A percentile compares a stretch with the other conserved stretches of the same genome.
phyloP scores from a whole-genome alignment of 1,284 basidiomycete genomes.

The Sporisorium graminicola region DNA sequence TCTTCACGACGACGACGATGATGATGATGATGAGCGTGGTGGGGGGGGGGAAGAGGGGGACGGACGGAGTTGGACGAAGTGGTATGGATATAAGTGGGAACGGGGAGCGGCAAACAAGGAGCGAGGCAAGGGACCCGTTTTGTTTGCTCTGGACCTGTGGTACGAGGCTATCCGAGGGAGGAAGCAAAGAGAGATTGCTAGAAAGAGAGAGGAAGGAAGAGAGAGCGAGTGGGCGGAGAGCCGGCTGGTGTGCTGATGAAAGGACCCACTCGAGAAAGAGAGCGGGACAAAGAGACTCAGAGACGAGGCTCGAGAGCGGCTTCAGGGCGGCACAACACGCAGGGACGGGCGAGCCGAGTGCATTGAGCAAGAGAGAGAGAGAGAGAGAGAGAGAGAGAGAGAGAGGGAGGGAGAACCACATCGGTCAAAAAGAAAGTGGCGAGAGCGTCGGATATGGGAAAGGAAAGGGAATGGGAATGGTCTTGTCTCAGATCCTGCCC shows the following conservation, averaged over 20 bases:
- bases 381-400: too few species aligned
- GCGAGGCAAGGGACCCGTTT: neutral
- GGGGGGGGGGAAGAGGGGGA: neutral
- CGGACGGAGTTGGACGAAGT: neutral
- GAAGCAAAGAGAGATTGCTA: too few species aligned
- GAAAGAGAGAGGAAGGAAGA: neutral
- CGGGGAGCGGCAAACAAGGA: neutral
- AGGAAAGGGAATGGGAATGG: too few species aligned
- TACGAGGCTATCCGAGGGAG: neutral
- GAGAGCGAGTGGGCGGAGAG: neutral
- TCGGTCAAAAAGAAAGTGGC: neutral
- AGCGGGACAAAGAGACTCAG: too few species aligned
- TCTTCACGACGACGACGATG: slow-evolving; percentile 5
- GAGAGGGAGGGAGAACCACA: neutral
- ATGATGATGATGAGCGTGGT: neutral
- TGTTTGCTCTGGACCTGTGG: neutral
- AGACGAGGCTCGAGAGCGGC: slow-evolving; percentile 1
- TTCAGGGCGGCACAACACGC: neutral
- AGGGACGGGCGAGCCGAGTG: neutral
- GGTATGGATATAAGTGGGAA: slow-evolving; percentile 1
- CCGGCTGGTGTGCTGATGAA: neutral
- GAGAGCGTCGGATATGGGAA: neutral
- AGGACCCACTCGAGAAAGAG: neutral
- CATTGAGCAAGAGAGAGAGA: too few species aligned
- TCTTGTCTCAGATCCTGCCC: neutral